A percentile compares a stretch with the other conserved stretches of the same genome.
These are phyloP conservation scores for Bipolaris oryzae DNA, from an alignment of 2,329 filamentous ascomycete genomes.

Conservation along the genomic window DNA sequence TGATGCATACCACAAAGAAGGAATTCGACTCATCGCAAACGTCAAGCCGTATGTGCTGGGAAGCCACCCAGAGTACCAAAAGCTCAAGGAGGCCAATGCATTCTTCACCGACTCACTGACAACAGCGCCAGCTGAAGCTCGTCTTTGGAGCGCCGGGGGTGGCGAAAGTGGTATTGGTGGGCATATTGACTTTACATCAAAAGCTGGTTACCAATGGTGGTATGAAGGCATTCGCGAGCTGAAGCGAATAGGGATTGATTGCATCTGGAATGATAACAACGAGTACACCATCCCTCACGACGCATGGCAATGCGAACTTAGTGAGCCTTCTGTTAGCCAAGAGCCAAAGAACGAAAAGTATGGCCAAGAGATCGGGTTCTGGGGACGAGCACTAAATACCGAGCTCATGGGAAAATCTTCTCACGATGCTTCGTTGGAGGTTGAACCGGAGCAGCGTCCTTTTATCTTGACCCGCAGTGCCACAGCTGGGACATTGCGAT, in stretches of 20 bases:
- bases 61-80: slow-evolving; percentile 70
- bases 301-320: slow-evolving; percentile 67
- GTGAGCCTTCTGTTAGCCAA: slow-evolving; percentile 44
- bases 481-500: slow-evolving; percentile 72
- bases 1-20: slow-evolving; percentile 64
- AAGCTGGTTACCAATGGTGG: slow-evolving; percentile 73
- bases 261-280: slow-evolving; percentile 82
- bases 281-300: slow-evolving; percentile 73
- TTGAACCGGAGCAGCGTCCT: slow-evolving; percentile 64
- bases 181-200: slow-evolving; percentile 75
- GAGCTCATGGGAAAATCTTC: slow-evolving; percentile 75
- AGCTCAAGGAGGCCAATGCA: slow-evolving; percentile 63
- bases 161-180: slow-evolving; percentile 72
- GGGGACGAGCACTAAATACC: slow-evolving; percentile 72
- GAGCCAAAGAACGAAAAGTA: slow-evolving; percentile 40
- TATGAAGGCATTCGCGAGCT: slow-evolving; percentile 69
- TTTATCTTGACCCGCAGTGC: slow-evolving; percentile 74
- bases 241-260: slow-evolving; percentile 69
- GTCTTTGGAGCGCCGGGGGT: slow-evolving; percentile 74
- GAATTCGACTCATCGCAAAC: slow-evolving; percentile 72
- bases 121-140: slow-evolving; percentile 59
- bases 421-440: slow-evolving; percentile 67
- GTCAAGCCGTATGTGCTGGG: slow-evolving; percentile 74
- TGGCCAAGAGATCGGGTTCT: slow-evolving; percentile 65
- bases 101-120: slow-evolving; percentile 66